Evolutionary conservation across 2,329 filamentous ascomycete genomes (phyloP).

Genomic region (Samsoniella hepiali): DNA sequence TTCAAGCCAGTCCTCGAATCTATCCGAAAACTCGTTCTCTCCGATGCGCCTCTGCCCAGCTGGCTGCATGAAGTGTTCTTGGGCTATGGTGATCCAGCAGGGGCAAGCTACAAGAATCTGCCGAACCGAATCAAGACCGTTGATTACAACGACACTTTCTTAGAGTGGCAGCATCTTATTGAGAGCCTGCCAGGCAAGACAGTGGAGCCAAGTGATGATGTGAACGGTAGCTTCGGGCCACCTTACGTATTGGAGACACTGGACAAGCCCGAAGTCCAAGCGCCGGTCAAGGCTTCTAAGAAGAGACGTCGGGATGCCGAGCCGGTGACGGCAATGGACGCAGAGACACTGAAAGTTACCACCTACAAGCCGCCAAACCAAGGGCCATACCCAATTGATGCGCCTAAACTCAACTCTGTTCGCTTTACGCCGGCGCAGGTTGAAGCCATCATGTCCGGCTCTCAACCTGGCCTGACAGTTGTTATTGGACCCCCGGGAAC

Average conservation of each 20-base stretch:
- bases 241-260: slow-evolving; percentile 79
- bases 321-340: slow-evolving; percentile 57
- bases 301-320: slow-evolving; percentile 82
- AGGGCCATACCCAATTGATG: slow-evolving; percentile 84
- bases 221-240: slow-evolving; percentile 72
- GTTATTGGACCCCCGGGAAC: slow-evolving; percentile 95
- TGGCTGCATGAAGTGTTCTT: slow-evolving; percentile 98
- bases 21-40: slow-evolving; percentile 79
- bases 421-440: slow-evolving; percentile 90
- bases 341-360: slow-evolving; percentile 73
- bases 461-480: slow-evolving; percentile 88
- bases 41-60: slow-evolving; percentile 78
- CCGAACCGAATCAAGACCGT: slow-evolving; percentile 73
- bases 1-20: slow-evolving; percentile 93
- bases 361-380: slow-evolving; percentile 87
- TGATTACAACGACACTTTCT: slow-evolving; percentile 90
- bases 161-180: slow-evolving; percentile 91
- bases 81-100: slow-evolving; percentile 91
- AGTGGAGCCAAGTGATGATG: slow-evolving; percentile 72
- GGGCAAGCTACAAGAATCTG: slow-evolving; percentile 81
- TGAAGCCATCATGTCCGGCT: slow-evolving; percentile 89
- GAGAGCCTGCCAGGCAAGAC: slow-evolving; percentile 86
- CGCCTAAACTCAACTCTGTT: slow-evolving; percentile 75
- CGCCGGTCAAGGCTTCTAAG: slow-evolving; percentile 64
- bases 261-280: slow-evolving; percentile 50